Percentiles rank a stretch among this genome's conserved stretches.
Evolutionary conservation across 352 stramenopile genomes (phyloP).

Genomic region (Phytophthora rubi): DNA sequence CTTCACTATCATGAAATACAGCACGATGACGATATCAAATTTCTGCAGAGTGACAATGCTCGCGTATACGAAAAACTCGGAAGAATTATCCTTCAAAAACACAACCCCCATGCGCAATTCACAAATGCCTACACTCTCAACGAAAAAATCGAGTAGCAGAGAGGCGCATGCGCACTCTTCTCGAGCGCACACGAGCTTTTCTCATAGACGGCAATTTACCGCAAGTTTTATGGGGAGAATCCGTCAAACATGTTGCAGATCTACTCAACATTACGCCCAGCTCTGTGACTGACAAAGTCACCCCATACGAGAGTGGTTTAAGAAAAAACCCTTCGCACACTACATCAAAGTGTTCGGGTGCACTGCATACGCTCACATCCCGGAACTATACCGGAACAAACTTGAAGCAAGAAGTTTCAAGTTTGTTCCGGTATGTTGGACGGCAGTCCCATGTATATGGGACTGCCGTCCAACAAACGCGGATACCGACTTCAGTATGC

Average conservation of each 20-base stretch:
- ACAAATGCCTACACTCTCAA: no score
- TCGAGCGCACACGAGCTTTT: constrained; percentile 6
- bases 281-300: constrained; percentile 15
- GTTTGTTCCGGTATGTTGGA: no score
- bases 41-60: no score
- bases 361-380: constrained; percentile 19
- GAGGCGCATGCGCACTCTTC: constrained; percentile 28
- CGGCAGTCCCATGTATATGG: constrained; percentile 25
- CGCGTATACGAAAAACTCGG: no score
- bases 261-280: constrained; percentile 20
- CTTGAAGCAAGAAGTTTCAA: not conserved
- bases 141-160: not conserved
- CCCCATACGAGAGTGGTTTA: constrained; percentile 21
- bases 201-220: constrained; percentile 7
- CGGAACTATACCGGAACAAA: constrained; percentile 11
- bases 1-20: not conserved
- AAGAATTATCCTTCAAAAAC: no score
- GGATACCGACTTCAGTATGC: constrained; percentile 8
- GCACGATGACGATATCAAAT: no score
- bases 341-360: constrained; percentile 24
- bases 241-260: constrained; percentile 10
- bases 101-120: no score
- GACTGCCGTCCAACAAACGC: constrained; percentile 22
- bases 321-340: constrained; percentile 5
- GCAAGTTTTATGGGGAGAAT: constrained; percentile 16